Percentiles rank a stretch among this genome's conserved stretches.
Evolutionary conservation across 768 basidiomycete genomes (phyloP).

Genomic region (Rhodotorula babjevae): DNA sequence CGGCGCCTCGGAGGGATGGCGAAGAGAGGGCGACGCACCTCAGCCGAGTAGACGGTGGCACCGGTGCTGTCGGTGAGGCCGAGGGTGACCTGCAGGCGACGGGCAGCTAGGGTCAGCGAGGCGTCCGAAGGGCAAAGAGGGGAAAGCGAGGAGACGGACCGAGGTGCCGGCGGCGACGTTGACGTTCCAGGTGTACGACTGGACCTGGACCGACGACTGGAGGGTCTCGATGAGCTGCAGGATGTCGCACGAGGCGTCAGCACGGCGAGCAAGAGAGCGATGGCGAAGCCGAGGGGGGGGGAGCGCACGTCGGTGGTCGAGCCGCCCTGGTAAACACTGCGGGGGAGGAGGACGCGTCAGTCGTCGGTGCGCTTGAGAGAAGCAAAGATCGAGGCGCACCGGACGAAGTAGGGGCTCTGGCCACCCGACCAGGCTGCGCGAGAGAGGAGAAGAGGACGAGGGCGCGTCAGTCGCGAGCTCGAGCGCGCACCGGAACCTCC

Average conservation of each 20-base stretch:
- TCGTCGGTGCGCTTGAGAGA: not conserved
- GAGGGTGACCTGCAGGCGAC: conserved; percentile 19
- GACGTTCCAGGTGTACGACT: conserved; percentile 34
- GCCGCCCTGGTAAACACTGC: conserved; percentile 17
- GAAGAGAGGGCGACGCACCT: not conserved
- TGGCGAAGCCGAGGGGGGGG: no score
- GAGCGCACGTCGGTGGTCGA: conserved; percentile 14
- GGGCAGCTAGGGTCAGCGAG: not conserved
- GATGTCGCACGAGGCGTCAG: not conserved
- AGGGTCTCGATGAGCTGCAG: conserved; percentile 22
- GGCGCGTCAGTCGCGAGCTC: not conserved
- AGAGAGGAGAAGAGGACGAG: no score
- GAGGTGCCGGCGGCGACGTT: conserved; percentile 23
- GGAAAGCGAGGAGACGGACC: not conserved
- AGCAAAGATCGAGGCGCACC: not conserved
- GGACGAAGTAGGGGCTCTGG: not conserved
- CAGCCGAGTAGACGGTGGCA: conserved; percentile 12
- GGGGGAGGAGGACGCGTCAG: not conserved
- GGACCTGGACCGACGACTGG: not conserved
- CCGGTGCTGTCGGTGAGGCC: conserved; percentile 27
- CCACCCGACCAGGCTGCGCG: not conserved
- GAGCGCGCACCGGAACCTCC: not conserved
- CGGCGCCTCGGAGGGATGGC: no score
- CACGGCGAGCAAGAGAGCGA: no score
- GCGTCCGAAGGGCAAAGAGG: no score